Evolutionary conservation across 2,329 filamentous ascomycete genomes (phyloP), one percentile per base, ranked within the genome.

Genomic region (Aspergillus piperis): DNA sequence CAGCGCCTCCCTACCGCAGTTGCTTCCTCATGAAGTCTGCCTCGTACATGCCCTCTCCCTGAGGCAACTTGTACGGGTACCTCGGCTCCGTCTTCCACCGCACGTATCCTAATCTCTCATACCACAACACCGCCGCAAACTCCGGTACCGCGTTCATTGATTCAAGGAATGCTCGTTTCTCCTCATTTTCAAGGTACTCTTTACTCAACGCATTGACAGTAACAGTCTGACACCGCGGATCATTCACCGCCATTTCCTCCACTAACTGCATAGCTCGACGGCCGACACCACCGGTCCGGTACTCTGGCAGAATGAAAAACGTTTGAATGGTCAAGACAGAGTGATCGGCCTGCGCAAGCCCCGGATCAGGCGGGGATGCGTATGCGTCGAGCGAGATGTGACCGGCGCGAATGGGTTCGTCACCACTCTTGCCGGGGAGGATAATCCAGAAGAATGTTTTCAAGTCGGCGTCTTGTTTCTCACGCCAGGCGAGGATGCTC

Each of bases 331-430:
- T 62, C 6, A 71, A 51, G 13, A 60, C 57, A 8, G 62, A 62
- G 21, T 65, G 65, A 8, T 66, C 62, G 1, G 58, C 36, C 5
- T 58, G 67, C 10, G 64, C 63, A n/a, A 66, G 56, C 0, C 59
- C 54, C 3, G 23, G 42, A 42, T 66, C 64, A 1, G 60, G 54
- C 1, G 63, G 62, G 2, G 58, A 27, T 8, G 63, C 57, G 25
- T 65, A 65, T 11, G 66, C 57, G 39, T 72, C 69, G 25, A 73
- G 69, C 1, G 71, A 71, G 30, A 73, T 71, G 42, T 73, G 71
- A 19, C 71, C 71, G 1, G 60, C 62, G 19, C 63, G 67, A 41
- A 68, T 54, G 0, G 50, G 19, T 11, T 13, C 27, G 8, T 39
- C 30, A 8, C 19, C 38, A 30, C 30, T 19, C 15, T 25, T 47